Evolutionary conservation across 1,139 yeast species (phyloP).

Genomic region (Geotrichum fermentans): DNA sequence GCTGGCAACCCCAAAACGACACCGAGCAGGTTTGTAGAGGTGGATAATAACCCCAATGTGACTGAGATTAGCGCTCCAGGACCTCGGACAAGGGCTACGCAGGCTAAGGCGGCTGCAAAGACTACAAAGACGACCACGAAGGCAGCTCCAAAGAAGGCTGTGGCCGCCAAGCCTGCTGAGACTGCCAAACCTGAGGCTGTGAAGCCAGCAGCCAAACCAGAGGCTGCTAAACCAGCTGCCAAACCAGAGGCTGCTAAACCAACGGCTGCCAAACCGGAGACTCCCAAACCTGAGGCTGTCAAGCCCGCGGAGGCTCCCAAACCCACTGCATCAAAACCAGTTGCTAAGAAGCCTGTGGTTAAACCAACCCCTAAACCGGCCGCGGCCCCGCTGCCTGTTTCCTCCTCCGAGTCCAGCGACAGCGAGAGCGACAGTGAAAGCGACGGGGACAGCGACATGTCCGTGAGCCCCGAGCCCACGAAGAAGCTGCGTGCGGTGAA

Average conservation of each 20-base stretch:
- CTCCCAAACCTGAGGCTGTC: neutral
- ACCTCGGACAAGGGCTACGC: no score
- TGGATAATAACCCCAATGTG: neutral
- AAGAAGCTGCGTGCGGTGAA: conserved; percentile 24
- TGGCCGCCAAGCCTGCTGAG: neutral
- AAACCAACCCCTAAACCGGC: neutral
- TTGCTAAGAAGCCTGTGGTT: neutral
- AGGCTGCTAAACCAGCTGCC: neutral
- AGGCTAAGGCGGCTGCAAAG: no score
- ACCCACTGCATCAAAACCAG: neutral
- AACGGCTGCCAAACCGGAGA: neutral
- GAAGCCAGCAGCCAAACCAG: neutral
- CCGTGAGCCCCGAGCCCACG: conserved; percentile 25
- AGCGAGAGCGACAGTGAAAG: conserved; percentile 16
- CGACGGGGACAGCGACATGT: conserved; percentile 22
- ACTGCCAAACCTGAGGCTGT: neutral
- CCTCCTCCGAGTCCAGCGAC: conserved; percentile 14
- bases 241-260: neutral
- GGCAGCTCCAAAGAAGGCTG: neutral
- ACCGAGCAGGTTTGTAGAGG: neutral
- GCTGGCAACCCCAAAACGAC: neutral
- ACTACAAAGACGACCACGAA: no score
- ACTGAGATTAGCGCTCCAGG: neutral
- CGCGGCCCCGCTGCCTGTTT: neutral
- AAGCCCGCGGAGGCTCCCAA: neutral